Conservation (phyloP, 2,329 filamentous ascomycete species). For the Cladophialophora psammophila region DNA sequence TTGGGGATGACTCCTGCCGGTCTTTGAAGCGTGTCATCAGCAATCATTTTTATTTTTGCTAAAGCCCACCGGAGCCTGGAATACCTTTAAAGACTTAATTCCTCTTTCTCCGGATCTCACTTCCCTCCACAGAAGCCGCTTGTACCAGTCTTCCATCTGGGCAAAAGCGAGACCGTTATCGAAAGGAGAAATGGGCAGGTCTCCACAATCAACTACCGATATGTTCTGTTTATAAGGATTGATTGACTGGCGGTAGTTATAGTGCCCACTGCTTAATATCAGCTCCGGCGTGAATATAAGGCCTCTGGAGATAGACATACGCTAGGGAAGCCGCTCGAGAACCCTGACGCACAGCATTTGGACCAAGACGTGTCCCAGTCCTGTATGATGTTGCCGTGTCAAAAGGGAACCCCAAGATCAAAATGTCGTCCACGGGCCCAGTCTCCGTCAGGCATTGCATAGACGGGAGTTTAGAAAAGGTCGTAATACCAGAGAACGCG, state of each 20-base stretch:
- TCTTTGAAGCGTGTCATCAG: constrained; percentile 4
- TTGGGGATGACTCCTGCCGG: constrained; percentile 22
- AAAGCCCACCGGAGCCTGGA: too few relatives aligned
- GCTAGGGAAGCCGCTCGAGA: constrained; percentile 24
- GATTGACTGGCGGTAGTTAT: constrained; percentile 26
- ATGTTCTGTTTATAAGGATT: constrained; percentile 21
- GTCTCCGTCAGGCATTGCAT: constrained; percentile 18
- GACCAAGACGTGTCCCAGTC: constrained; percentile 23
- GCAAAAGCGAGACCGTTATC: constrained; percentile 25
- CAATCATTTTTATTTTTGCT: background rate
- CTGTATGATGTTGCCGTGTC: constrained; percentile 21
- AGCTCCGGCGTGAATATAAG: background rate
- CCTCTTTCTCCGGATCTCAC: constrained; percentile 9
- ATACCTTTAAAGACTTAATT: constrained; percentile 18
- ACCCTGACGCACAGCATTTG: constrained; percentile 26
- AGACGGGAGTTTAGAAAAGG: constrained; percentile 16
- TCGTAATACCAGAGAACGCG: constrained; percentile 24
- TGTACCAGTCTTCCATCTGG: constrained; percentile 25
- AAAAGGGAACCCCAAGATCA: constrained; percentile 27
- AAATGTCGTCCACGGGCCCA: constrained; percentile 25
- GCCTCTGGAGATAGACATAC: constrained; percentile 3
- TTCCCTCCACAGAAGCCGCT: constrained; percentile 20
- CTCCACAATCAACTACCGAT: constrained; percentile 30
- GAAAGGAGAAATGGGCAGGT: constrained; percentile 26
- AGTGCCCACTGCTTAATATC: constrained; percentile 16